Evolutionary conservation across 2,329 filamentous ascomycete species (phyloP), one percentile per base, ranked within the genome.

Genomic region (Penicillium sp.): DNA sequence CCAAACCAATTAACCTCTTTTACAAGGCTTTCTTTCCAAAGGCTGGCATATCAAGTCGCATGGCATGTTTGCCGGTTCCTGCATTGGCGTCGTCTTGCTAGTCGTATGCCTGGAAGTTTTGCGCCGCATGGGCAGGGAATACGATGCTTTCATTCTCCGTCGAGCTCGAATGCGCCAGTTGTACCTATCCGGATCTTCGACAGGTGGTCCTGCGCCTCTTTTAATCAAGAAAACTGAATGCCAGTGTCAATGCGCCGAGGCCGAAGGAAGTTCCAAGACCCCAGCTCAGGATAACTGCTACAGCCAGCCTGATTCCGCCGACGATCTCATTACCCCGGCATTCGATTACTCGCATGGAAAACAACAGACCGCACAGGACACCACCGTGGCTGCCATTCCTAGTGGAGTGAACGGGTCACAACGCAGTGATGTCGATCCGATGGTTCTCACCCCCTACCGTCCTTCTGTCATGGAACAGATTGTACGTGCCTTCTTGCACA

Each of bases 41-140:
- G 70, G 73, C 14, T 92, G 85, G 85, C 79, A 79, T 55, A 75
- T 90, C 60, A 80, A 68, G 11, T 82, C 80, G 15, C 66, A 62
- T 2, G 80, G 75, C 60, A 82, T 82, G 74, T 90, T 93, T 57
- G 85, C 82, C 32, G 85, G 82, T 14, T 84, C 80, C 35, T 92
- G 85, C 66, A 81, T 93, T 55, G 85, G 83, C 43, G 79, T 87
- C 23, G 70, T 87, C 44, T 67, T 82, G n/a, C 77, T 93, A 36
- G 82, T 84, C 50, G 73, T 90, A 35, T 55, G 66, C 4, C 80
- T 92, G 50, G 85, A 92, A 57, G 68, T 80, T 40, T 72, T 92
- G 14, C 82, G 86, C 33, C 81, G 85, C 18, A 52, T 74, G 15
- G 73, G 76, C 48, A 80, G 83, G 51, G 84, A 88, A 60, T 90